phyloP scores from a whole-genome alignment of 768 basidiomycete genomes.

The Ephemerocybe angulata region DNA sequence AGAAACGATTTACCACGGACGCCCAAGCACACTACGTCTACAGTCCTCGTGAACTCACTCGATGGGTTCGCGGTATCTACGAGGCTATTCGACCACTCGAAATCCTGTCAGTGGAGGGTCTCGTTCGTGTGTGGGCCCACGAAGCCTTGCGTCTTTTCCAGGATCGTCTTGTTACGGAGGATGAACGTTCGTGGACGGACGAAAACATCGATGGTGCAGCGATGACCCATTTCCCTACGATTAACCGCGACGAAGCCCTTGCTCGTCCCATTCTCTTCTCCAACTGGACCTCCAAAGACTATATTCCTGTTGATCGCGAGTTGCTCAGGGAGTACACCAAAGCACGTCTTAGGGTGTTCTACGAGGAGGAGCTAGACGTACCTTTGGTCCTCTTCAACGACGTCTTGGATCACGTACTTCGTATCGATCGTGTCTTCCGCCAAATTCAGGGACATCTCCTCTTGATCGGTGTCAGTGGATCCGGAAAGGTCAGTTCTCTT shows the following conservation, averaged over 20 bases:
- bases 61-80: slow-evolving; percentile 96
- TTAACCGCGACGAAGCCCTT: slow-evolving; percentile 84
- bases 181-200: slow-evolving; percentile 94
- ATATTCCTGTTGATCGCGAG: slow-evolving; percentile 93
- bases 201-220: slow-evolving; percentile 83
- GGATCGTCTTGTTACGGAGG: slow-evolving; percentile 91
- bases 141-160: slow-evolving; percentile 97
- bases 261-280: slow-evolving; percentile 91
- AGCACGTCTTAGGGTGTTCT: slow-evolving; percentile 95
- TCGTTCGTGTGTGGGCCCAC: slow-evolving; percentile 97
- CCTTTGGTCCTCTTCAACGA: slow-evolving; percentile 98
- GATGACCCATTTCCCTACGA: slow-evolving; percentile 88
- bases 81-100: slow-evolving; percentile 95
- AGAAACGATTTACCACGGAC: slow-evolving; percentile 92
- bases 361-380: slow-evolving; percentile 97
- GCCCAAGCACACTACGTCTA: slow-evolving; percentile 99
- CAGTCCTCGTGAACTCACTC: slow-evolving; percentile 96
- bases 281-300: slow-evolving; percentile 98
- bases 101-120: slow-evolving; percentile 88
- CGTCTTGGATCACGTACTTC: slow-evolving; percentile 94
- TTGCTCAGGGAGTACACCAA: slow-evolving; percentile 93
- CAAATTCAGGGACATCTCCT: slow-evolving; percentile 96
- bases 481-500: slow-evolving; percentile 76
- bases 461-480: slow-evolving; percentile 96
- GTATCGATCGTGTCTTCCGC: slow-evolving; percentile 98